Evolutionary conservation across 2,329 filamentous ascomycete genomes (phyloP).

Genomic region (Xylaria sp.): DNA sequence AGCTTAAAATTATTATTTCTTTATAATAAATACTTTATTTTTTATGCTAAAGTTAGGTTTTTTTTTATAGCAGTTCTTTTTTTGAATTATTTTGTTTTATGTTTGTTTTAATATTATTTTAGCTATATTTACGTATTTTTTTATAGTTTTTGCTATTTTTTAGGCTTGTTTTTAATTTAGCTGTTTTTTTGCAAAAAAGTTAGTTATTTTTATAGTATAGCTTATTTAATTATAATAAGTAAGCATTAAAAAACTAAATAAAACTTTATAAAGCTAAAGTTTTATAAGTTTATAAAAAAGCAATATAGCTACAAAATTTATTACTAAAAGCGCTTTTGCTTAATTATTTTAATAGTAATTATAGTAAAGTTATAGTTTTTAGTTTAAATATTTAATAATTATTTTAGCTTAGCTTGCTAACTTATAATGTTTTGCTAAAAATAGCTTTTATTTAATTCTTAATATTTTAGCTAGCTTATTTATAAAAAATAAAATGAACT

Average conservation of each 20-base stretch:
- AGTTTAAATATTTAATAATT: not conserved
- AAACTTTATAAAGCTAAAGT: not conserved
- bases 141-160: too few species aligned
- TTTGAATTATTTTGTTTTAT: too few species aligned
- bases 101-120: too few species aligned
- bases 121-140: too few species aligned
- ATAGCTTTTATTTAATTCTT: not conserved
- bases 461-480: not conserved
- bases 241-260: too few species aligned
- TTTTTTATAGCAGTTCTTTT: too few species aligned
- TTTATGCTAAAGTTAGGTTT: not conserved
- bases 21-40: not conserved
- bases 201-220: too few species aligned
- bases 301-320: not conserved
- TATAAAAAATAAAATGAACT: not conserved
- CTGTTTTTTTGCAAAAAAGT: too few species aligned
- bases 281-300: not conserved
- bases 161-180: too few species aligned
- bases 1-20: not conserved
- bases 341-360: not conserved
- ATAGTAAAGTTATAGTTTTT: not conserved
- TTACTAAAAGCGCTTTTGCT: not conserved
- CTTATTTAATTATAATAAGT: too few species aligned
- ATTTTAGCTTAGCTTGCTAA: not conserved
- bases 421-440: not conserved